Percentiles rank a stretch among this genome's conserved stretches.
These are phyloP conservation scores for Nicotiana knightiana DNA, from an alignment of 257 asterid genomes.

Conservation along the genomic window DNA sequence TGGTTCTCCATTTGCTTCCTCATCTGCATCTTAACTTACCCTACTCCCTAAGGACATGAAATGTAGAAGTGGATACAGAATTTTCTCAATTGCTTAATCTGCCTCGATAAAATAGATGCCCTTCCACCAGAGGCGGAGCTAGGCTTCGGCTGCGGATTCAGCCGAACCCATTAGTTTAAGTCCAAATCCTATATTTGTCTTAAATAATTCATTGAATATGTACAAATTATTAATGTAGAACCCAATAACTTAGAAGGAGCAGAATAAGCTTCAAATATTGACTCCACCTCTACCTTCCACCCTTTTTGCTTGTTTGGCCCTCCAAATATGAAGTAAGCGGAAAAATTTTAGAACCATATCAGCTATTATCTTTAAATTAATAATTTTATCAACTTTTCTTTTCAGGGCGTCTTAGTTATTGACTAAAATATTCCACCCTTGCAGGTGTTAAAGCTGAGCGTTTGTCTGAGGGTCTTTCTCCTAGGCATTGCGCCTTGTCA, in stretches of 20 bases:
- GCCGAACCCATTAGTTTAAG: no score
- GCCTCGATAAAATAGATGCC: neutral
- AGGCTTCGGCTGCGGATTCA: no score
- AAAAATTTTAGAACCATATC: neutral
- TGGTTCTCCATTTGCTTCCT: neutral
- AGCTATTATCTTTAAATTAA: neutral
- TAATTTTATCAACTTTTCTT: neutral
- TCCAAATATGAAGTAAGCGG: neutral
- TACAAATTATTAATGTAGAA: no score
- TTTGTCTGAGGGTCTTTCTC: slow-evolving; percentile 87
- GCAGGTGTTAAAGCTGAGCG: slow-evolving; percentile 88
- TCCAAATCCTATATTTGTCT: no score
- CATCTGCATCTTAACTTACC: neutral
- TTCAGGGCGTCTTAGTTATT: slow-evolving; percentile 1
- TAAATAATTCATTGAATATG: no score
- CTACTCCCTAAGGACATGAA: neutral
- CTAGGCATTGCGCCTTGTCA: slow-evolving; percentile 96
- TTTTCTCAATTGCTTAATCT: neutral
- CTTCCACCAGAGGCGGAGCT: neutral
- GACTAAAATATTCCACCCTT: slow-evolving; percentile 15
- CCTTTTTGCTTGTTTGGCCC: neutral
- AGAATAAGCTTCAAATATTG: no score
- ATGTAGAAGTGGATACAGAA: neutral
- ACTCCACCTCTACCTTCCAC: neutral
- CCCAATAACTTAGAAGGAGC: no score